A percentile compares a stretch with the other conserved stretches of the same genome.
Conservation (phyloP, 2,329 filamentous ascomycete genomes). For the Botrytis galanthina region DNA sequence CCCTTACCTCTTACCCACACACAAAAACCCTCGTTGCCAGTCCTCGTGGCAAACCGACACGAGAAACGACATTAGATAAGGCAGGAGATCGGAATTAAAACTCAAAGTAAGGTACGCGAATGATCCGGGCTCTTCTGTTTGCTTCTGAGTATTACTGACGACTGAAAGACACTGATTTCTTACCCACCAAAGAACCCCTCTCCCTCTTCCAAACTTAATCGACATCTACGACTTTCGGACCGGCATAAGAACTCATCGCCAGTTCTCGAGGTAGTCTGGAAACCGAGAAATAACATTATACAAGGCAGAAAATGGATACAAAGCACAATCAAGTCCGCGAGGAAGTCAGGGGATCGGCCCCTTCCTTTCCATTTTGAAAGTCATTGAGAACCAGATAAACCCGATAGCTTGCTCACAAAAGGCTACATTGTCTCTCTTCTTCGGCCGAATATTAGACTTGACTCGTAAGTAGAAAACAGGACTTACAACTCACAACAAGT, state of each 20-base stretch:
- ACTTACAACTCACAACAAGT: background rate
- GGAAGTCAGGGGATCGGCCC: background rate
- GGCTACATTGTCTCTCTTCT: background rate
- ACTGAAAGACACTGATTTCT: background rate
- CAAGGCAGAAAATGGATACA: background rate
- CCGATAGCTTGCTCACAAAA: background rate
- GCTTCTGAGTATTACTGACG: background rate
- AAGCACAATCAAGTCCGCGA: background rate
- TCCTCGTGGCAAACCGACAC: background rate
- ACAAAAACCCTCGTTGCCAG: rapidly evolving
- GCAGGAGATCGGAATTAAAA: background rate
- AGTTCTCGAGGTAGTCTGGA: background rate
- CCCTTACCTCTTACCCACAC: background rate
- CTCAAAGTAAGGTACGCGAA: background rate
- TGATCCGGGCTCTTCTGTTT: background rate
- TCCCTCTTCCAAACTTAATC: background rate
- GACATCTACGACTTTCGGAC: background rate
- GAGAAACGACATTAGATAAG: background rate
- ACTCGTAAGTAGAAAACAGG: rapidly evolving
- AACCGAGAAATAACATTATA: background rate
- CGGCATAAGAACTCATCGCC: background rate
- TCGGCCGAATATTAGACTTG: background rate
- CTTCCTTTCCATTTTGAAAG: background rate
- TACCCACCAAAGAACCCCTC: background rate
- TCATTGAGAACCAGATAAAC: background rate